A percentile compares a stretch with the other conserved stretches of the same genome.
These are phyloP conservation scores for Brassica cretica DNA, from an alignment of 345 rosid species.

Conservation along the genomic window DNA sequence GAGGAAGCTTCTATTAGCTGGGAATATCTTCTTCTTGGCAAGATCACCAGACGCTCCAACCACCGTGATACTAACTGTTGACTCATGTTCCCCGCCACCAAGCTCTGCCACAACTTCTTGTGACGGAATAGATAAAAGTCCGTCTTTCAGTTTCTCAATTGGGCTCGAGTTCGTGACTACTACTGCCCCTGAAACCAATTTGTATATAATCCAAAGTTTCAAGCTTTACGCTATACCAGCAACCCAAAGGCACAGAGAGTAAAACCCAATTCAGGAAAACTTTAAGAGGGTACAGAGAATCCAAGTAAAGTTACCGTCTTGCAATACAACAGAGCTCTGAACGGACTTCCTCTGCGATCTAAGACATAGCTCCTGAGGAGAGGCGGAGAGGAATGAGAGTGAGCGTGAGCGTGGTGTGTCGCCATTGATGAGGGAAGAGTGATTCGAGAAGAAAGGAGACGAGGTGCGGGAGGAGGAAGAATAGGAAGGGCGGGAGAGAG, in stretches of 20 bases:
- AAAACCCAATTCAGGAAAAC: constrained; percentile 3
- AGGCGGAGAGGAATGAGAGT: constrained; percentile 40
- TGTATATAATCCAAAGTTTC: background rate
- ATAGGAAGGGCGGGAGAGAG: background rate
- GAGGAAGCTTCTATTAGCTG: too few relatives aligned
- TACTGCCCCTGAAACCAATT: constrained; percentile 50
- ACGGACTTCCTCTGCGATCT: constrained; percentile 45
- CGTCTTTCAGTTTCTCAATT: constrained; percentile 33
- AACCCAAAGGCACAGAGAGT: background rate
- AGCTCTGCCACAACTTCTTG: constrained; percentile 40
- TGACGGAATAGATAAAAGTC: constrained; percentile 41
- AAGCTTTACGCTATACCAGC: background rate
- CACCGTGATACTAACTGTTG: constrained; percentile 85
- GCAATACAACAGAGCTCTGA: constrained; percentile 46
- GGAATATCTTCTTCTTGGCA: constrained; percentile 98
- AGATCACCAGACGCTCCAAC: constrained; percentile 99
- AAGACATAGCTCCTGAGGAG: constrained; percentile 42
- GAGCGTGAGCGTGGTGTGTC: constrained; percentile 41
- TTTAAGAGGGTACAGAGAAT: background rate
- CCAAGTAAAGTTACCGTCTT: constrained; percentile 42
- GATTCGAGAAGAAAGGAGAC: constrained; percentile 21
- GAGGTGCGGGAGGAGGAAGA: constrained; percentile 10
- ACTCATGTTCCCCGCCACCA: constrained; percentile 42
- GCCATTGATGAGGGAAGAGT: constrained; percentile 31
- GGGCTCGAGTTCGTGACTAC: constrained; percentile 42